Evolutionary conservation across 495 filamentous ascomycete genomes (phyloP).

Genomic region (Neurospora sp.): DNA sequence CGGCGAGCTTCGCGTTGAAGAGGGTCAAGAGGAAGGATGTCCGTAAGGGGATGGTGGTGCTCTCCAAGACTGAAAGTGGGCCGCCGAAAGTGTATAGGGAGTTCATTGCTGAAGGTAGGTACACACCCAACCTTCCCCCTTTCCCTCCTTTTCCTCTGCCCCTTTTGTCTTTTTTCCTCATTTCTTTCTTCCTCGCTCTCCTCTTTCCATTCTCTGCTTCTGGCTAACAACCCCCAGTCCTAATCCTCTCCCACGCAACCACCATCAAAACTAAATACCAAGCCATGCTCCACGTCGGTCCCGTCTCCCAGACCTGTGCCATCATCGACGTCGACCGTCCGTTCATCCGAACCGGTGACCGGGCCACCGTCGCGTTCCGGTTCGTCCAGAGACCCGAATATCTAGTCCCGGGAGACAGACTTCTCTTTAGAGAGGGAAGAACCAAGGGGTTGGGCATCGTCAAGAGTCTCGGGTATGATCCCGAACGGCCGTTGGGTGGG

Average conservation of each 20-base stretch:
- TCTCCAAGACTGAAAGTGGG: conserved; percentile 65
- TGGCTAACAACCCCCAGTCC: conserved; percentile 39
- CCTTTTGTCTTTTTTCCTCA: no score
- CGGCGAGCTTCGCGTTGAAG: conserved; percentile 82
- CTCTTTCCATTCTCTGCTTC: neutral
- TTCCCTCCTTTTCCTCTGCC: neutral
- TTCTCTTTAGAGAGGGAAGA: conserved; percentile 88
- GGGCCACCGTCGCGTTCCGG: conserved; percentile 82
- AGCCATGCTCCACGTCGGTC: conserved; percentile 95
- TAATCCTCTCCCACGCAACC: conserved; percentile 94
- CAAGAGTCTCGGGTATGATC: conserved; percentile 82
- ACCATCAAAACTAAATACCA: conserved; percentile 98
- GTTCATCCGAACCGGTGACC: conserved; percentile 87
- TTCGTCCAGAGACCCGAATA: conserved; percentile 98
- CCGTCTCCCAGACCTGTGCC: conserved; percentile 88
- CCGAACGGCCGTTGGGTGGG: conserved; percentile 28
- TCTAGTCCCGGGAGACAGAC: conserved; percentile 72
- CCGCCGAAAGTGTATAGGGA: conserved; percentile 78
- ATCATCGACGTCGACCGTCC: conserved; percentile 98
- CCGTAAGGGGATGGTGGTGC: conserved; percentile 94
- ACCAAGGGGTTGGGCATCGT: conserved; percentile 96
- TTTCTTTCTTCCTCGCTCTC: neutral
- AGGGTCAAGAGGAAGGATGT: conserved; percentile 85
- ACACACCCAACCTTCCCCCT: neutral
- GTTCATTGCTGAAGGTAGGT: conserved; percentile 89